Conservation (phyloP, 2,329 filamentous ascomycete genomes). For the Emydomyces testavorans region DNA sequence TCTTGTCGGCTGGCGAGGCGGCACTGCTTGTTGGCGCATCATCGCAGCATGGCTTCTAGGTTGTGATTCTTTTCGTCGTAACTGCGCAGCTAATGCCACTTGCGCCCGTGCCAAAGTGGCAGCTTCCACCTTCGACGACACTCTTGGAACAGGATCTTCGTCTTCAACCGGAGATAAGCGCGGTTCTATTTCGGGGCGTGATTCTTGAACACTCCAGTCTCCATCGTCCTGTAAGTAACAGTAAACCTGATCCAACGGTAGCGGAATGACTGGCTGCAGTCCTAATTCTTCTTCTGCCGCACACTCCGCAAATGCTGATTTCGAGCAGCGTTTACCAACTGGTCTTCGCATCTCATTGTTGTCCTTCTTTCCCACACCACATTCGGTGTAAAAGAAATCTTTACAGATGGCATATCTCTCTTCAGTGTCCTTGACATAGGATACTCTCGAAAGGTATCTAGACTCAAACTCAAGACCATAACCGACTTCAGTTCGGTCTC, state of each 20-base stretch:
- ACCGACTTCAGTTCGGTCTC: slow-evolving; percentile 35
- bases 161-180: slow-evolving; percentile 3
- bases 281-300: slow-evolving; percentile 36
- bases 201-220: slow-evolving; percentile 32
- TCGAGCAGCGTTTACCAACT: slow-evolving; percentile 36
- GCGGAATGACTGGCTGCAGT: slow-evolving; percentile 36
- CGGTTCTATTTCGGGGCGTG: slow-evolving; percentile 1
- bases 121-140: slow-evolving; percentile 22
- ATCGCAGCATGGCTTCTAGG: slow-evolving; percentile 38
- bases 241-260: slow-evolving; percentile 38
- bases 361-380: slow-evolving; percentile 35
- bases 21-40: slow-evolving; percentile 36
- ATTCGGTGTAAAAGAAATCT: slow-evolving; percentile 35
- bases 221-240: slow-evolving; percentile 29
- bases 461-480: slow-evolving; percentile 36
- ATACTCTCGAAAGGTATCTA: slow-evolving; percentile 28
- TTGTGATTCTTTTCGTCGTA: slow-evolving; percentile 27
- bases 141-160: slow-evolving; percentile 21
- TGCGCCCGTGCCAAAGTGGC: slow-evolving; percentile 29
- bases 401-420: slow-evolving; percentile 32
- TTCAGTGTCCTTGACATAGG: slow-evolving; percentile 27
- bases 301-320: slow-evolving; percentile 39
- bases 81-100: slow-evolving; percentile 31
- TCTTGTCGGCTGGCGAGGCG: slow-evolving; percentile 24
- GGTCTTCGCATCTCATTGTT: slow-evolving; percentile 34